phyloP scores from a whole-genome alignment of 305 asterid species.

The Fraxinus angustifolia region DNA sequence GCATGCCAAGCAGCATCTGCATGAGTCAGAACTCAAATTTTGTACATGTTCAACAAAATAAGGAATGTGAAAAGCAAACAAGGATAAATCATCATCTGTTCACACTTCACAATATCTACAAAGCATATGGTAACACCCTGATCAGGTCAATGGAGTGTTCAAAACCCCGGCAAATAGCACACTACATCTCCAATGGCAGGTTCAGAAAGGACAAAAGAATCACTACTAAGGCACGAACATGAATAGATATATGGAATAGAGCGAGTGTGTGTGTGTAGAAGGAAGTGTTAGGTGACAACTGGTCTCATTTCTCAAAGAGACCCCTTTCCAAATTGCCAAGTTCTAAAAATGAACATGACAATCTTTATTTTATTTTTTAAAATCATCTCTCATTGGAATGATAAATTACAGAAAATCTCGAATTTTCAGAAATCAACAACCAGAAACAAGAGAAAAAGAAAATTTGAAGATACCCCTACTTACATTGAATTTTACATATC shows the following conservation, averaged over 20 bases:
- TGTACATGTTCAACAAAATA: background rate
- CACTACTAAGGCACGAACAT: background rate
- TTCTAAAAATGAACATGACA: background rate
- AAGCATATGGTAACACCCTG: background rate
- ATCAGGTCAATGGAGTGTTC: background rate
- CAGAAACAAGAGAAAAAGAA: background rate
- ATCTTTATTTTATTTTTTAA: background rate
- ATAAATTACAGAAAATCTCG: background rate
- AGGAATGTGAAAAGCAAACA: background rate
- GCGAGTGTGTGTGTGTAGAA: background rate
- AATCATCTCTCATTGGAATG: background rate
- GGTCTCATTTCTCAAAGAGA: background rate
- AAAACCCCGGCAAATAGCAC: background rate
- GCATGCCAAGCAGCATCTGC: constrained; percentile 73
- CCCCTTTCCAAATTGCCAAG: background rate
- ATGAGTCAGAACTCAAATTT: background rate
- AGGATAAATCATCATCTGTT: background rate
- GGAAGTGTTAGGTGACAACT: background rate
- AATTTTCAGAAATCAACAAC: background rate
- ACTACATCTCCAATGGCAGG: background rate
- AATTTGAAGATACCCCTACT: background rate
- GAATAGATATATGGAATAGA: background rate
- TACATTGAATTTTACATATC: background rate
- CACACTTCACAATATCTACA: background rate
- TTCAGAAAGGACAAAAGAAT: background rate